These are phyloP conservation scores for Plectosphaerella sp. DNA, from an alignment of 2,329 filamentous ascomycete genomes.

Conservation along the genomic window DNA sequence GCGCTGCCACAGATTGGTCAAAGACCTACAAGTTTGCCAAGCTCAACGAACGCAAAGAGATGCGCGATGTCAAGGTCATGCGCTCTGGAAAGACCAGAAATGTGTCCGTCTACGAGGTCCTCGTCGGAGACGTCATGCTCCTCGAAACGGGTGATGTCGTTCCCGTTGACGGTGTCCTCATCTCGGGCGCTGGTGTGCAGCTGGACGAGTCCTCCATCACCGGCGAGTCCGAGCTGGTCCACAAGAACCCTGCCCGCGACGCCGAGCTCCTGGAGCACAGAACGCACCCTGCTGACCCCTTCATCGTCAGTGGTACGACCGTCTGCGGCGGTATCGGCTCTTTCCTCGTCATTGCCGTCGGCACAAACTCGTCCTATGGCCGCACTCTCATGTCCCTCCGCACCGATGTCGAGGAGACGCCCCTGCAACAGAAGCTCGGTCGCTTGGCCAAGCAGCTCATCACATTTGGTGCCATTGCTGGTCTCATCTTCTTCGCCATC, in stretches of 20 bases:
- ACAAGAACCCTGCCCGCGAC: slow-evolving; percentile 61
- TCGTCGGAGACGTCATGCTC: slow-evolving; percentile 70
- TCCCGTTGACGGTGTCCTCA: slow-evolving; percentile 67
- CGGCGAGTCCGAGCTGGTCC: slow-evolving; percentile 69
- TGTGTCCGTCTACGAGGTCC: slow-evolving; percentile 65
- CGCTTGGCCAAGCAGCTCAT: slow-evolving; percentile 71
- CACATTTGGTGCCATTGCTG: slow-evolving; percentile 33
- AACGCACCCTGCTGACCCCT: slow-evolving; percentile 63
- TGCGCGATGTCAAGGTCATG: slow-evolving; percentile 68
- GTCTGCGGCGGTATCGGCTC: slow-evolving; percentile 72
- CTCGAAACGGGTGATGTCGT: slow-evolving; percentile 71
- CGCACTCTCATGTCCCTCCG: slow-evolving; percentile 76
- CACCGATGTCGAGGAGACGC: slow-evolving; percentile 73
- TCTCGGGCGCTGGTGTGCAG: slow-evolving; percentile 59
- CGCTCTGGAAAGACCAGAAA: slow-evolving; percentile 69
- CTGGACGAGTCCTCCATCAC: slow-evolving; percentile 70
- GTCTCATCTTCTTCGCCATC: slow-evolving; percentile 35
- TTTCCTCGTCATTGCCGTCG: slow-evolving; percentile 71
- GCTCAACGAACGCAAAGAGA: slow-evolving; percentile 75
- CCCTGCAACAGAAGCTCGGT: slow-evolving; percentile 73
- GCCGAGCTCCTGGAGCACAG: slow-evolving; percentile 56
- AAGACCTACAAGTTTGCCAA: slow-evolving; percentile 79
- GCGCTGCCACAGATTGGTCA: slow-evolving; percentile 77
- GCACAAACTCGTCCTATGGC: slow-evolving; percentile 69
- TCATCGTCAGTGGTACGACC: slow-evolving; percentile 76